Base-by-base conservation (phyloP, 331 rosid genomes). In the Quercus lobata region DNA sequence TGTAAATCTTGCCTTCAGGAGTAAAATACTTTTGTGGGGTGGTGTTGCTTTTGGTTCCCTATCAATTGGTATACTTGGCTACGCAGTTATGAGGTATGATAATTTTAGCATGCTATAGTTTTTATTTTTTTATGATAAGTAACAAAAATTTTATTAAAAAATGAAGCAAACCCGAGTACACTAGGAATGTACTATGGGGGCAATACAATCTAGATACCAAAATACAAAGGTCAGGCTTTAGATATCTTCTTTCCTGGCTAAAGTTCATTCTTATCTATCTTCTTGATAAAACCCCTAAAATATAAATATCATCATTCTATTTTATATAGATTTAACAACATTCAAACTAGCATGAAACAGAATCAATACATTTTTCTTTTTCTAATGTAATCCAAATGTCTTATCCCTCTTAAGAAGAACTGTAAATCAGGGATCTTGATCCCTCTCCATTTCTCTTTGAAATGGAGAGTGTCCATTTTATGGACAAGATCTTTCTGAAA, bases 1-100 rank as follows among this genome's bases (percentile, higher is more conserved):
- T 78, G 57, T 57, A 49, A 90, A 91, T 72, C 91, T 93, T 60
- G 81, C 88, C 73, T 76, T 76, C 72, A 86, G 73, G 84, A 77
- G 88, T 1, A 95, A 81, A 76, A 6, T 83, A 65, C 85, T 91
- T 68, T 86, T 93, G 80, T 88, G 95, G 92, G 72, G 88, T 76
- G 88, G 94, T 58, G 10, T 90, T 63, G 54, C 86, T 65, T 89
- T 93, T 8, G 89, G 97, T 83, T 88, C 97, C 9, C 21, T 95
- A 57, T 90, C 99, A 32, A 46, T 91, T 83, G 97, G 92, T 65
- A 57, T 93, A 84, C 96, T 95, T 63, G 86, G 98, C 86, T 93
- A 83, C 66, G 88, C 99, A 32, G 86, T 52, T 79, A 83, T 72
- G 73, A 91, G 97, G 98, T 93, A 82, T 58, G 74, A 41, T 54